phyloP scores from a whole-genome alignment of 371 early-diverging fungal genomes.

The Lichtheimia ornata region DNA sequence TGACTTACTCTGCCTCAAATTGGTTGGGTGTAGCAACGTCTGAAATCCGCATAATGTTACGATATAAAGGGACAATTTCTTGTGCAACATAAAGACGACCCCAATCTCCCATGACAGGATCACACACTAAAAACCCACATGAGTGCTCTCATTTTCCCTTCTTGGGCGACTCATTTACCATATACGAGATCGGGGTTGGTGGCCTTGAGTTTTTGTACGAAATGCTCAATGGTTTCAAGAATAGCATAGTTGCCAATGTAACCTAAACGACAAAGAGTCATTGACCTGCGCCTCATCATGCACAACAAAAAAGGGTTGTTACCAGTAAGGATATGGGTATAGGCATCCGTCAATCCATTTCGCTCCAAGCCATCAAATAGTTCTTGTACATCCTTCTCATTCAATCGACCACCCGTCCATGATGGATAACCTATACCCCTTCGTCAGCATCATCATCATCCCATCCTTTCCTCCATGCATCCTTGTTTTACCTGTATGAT shows the following conservation, averaged over 20 bases:
- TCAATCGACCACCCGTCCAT: slow-evolving; percentile 70
- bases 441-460: not conserved
- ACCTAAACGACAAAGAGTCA: slow-evolving; percentile 38
- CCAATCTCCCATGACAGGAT: slow-evolving; percentile 94
- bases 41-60: slow-evolving; percentile 62
- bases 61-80: slow-evolving; percentile 82
- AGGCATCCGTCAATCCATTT: slow-evolving; percentile 73
- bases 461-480: not conserved
- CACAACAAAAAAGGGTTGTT: not conserved
- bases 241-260: slow-evolving; percentile 82
- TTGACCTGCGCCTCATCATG: not conserved
- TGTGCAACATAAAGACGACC: slow-evolving; percentile 81
- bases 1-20: slow-evolving; percentile 83
- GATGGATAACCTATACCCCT: slow-evolving; percentile 68
- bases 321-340: slow-evolving; percentile 83
- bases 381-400: slow-evolving; percentile 64
- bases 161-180: slow-evolving; percentile 30
- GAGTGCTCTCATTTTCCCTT: no score
- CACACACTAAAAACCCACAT: slow-evolving; percentile 62
- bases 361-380: slow-evolving; percentile 72
- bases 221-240: slow-evolving; percentile 59
- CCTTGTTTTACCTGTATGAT: slow-evolving; percentile 72
- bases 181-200: slow-evolving; percentile 49
- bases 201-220: slow-evolving; percentile 50
- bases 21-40: slow-evolving; percentile 90